A percentile compares a stretch with the other conserved stretches of the same genome.
Conservation (phyloP, 1,139 yeast genomes). For the Magnusiomyces tetraspermus region DNA sequence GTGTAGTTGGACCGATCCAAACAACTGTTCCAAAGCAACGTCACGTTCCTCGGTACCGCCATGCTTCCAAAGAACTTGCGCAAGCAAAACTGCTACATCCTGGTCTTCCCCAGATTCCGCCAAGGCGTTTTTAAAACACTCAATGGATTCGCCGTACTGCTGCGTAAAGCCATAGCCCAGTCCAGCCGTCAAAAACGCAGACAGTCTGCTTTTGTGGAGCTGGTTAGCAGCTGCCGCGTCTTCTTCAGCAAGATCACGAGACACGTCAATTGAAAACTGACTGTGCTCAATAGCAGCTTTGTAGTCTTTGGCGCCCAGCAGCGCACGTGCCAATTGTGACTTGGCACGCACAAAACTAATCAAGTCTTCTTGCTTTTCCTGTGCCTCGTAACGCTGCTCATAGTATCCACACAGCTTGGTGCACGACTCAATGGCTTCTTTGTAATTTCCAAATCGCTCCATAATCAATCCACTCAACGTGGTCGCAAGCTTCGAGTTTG, state of each 20-base stretch:
- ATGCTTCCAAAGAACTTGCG: constrained; percentile 71
- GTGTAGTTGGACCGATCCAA: constrained; percentile 47
- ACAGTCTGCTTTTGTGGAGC: constrained; percentile 33
- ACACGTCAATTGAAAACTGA: constrained; percentile 45
- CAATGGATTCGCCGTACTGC: constrained; percentile 55
- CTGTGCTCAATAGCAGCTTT: constrained; percentile 54
- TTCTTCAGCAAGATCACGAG: constrained; percentile 35
- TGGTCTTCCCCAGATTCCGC: constrained; percentile 46
- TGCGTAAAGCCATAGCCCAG: constrained; percentile 54
- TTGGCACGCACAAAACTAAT: constrained; percentile 49
- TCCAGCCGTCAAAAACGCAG: constrained; percentile 63
- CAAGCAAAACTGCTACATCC: constrained; percentile 58
- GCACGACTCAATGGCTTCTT: constrained; percentile 44
- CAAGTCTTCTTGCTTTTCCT: constrained; percentile 43
- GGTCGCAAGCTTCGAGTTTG: constrained; percentile 55
- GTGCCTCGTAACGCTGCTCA: constrained; percentile 50
- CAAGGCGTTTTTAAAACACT: constrained; percentile 54
- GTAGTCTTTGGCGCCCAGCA: constrained; percentile 50
- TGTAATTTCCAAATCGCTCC: constrained; percentile 63
- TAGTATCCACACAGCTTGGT: constrained; percentile 39
- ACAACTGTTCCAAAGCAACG: constrained; percentile 52
- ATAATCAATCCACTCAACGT: constrained; percentile 38
- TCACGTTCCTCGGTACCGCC: constrained; percentile 65
- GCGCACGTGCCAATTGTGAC: constrained; percentile 60
- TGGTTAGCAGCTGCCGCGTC: constrained; percentile 22